Percentiles rank a stretch among this genome's conserved stretches.
Conservation (phyloP, 495 filamentous ascomycete species). For the Neurospora sp. region DNA sequence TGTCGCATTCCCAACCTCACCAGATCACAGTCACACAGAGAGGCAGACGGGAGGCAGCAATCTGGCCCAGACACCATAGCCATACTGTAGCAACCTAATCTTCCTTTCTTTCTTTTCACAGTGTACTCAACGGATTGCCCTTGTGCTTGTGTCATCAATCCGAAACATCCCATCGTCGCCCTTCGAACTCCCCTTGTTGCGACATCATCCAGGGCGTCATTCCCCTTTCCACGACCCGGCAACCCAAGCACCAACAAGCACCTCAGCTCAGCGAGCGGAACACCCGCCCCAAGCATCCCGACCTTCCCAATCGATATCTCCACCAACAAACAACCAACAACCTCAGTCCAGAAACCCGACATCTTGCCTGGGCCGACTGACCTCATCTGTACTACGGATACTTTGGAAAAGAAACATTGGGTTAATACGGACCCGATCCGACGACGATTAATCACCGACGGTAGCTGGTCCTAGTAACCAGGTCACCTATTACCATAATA, state of each 20-base stretch:
- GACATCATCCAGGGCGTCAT: neutral
- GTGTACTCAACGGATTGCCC: neutral
- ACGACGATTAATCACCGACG: neutral
- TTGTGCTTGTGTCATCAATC: neutral
- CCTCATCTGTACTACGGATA: neutral
- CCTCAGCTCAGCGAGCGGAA: neutral
- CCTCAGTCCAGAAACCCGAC: neutral
- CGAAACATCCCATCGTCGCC: neutral
- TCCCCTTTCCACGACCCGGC: neutral
- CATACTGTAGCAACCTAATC: neutral
- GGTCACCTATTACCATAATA: neutral
- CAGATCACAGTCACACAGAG: neutral
- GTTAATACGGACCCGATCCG: neutral
- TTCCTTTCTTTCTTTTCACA: neutral
- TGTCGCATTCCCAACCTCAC: conserved; percentile 19
- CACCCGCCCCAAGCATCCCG: neutral
- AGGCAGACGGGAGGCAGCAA: neutral
- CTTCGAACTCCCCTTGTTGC: neutral
- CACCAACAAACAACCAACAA: neutral
- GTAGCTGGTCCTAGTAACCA: neutral
- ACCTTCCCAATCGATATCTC: neutral
- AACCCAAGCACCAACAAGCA: neutral
- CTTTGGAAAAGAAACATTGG: neutral
- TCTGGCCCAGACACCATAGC: neutral
- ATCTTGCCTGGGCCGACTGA: neutral